Evolutionary conservation across 805 yeast species (phyloP), one percentile per base, ranked within the genome.

Genomic region (Ogataea populi-albae): DNA sequence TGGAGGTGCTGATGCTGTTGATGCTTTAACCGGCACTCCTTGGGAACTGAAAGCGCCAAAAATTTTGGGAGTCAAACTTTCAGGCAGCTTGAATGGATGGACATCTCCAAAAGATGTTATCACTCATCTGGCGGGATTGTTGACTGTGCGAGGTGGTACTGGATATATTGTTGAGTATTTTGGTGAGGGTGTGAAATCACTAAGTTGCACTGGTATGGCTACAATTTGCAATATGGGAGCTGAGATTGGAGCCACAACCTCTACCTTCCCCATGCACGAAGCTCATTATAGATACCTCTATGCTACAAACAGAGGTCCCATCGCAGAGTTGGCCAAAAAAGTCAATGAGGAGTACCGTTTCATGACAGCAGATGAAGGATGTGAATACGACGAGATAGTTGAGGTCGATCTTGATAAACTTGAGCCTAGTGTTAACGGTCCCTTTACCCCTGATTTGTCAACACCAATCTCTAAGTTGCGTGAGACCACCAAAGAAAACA

Each of bases 201-300:
- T 89, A 65, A 85, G 95, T 33, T 87, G 96, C 68, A 91, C 98
- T 34, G 98, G 98, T 77, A 89, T 89, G 98, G 98, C 94, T 63
- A 89, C 98, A 55, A 89, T 89, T 69, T 89, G 98, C 77, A 89
- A 89, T 69, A 89, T 89, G 98, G 98, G 98, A 75, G 98, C 98
- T 51, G 98, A 89, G 71, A 88, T 89, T 53, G 98, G 98, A 71
- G 97, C 97, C 43, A 89, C 98, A 46, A 89, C 98, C 39, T 89
- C 97, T 31, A 86, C 86, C 43, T 89, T 89, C 94, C 98, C 98
- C 64, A 88, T 75, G 86, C 88, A 86, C 74, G 77, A 80, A 59
- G 82, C 91, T 48, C 89, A 86, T 86, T 78, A 69, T 62, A 84
- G 82, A 49, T 91, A 89, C 72, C 77, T 91, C 64, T 66, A 75